Conservation (phyloP, 129 eudicot species). For the Lonicera japonica region DNA sequence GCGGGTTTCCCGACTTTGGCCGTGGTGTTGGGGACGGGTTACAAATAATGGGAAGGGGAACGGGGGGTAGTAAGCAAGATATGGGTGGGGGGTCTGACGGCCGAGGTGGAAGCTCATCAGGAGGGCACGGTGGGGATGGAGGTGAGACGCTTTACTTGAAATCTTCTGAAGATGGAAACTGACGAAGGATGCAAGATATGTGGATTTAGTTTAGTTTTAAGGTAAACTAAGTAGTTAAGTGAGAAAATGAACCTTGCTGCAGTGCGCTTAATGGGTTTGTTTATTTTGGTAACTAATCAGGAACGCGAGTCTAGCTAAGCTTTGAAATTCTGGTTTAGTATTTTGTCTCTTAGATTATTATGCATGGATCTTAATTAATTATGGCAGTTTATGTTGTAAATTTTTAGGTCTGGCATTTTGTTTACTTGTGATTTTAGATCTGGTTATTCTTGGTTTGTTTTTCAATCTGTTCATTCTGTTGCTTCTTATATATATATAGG, state of each 20-base stretch:
- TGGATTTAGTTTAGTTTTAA: neutral
- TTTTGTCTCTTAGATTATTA: neutral
- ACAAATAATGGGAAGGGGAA: no score
- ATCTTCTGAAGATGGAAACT: slow-evolving; percentile 21
- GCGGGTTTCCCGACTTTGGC: slow-evolving; percentile 19
- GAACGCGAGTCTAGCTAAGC: neutral
- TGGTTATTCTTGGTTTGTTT: no score
- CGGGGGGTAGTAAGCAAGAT: slow-evolving; percentile 29
- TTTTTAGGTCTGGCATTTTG: neutral
- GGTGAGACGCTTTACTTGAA: slow-evolving; percentile 31
- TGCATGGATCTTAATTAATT: no score
- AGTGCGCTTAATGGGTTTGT: slow-evolving; percentile 7
- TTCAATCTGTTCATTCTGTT: no score
- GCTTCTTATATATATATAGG: no score
- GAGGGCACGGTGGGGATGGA: slow-evolving; percentile 16
- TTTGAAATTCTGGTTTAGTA: slow-evolving; percentile 6
- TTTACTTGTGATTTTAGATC: no score
- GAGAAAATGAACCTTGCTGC: neutral
- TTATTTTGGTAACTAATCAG: neutral
- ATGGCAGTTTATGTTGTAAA: neutral
- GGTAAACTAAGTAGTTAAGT: slow-evolving; percentile 2
- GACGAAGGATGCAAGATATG: neutral
- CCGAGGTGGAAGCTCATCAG: slow-evolving; percentile 12
- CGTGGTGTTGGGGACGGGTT: slow-evolving; percentile 15
- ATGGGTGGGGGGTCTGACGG: slow-evolving; percentile 6